Evolutionary conservation across 2,329 filamentous ascomycete genomes (phyloP).

Genomic region (Fusarium paranaense): DNA sequence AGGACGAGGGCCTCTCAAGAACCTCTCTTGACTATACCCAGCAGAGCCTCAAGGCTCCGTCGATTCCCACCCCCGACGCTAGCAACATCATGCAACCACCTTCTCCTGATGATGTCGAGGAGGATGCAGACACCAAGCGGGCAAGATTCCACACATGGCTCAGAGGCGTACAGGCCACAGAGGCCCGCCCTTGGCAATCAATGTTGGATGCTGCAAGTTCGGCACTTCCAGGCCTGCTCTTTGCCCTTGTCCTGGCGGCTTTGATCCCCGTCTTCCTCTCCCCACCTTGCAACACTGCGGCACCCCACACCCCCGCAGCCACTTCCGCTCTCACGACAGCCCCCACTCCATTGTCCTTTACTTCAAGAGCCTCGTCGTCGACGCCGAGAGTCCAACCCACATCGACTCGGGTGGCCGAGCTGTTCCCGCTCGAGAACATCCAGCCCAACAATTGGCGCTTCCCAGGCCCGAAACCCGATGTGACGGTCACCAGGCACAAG

Average conservation of each 20-base stretch:
- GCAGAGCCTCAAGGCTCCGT: conserved; percentile 59
- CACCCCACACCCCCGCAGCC: conserved; percentile 43
- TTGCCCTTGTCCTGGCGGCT: conserved; percentile 38
- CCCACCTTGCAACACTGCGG: conserved; percentile 30
- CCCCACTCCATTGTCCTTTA: conserved; percentile 33
- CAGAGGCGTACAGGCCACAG: conserved; percentile 24
- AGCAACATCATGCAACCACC: conserved; percentile 42
- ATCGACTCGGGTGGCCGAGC: conserved; percentile 38
- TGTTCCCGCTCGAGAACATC: conserved; percentile 47
- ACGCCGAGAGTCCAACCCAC: conserved; percentile 21
- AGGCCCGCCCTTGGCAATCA: conserved; percentile 21
- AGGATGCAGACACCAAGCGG: conserved; percentile 17
- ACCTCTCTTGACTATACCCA: conserved; percentile 63
- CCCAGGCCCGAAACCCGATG: conserved; percentile 46
- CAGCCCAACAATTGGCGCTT: conserved; percentile 51
- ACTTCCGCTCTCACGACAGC: conserved; percentile 41
- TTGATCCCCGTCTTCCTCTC: conserved; percentile 45
- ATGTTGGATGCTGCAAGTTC: conserved; percentile 31
- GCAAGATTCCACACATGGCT: conserved; percentile 24
- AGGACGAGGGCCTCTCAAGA: conserved; percentile 55
- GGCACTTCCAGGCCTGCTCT: conserved; percentile 41
- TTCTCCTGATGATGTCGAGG: conserved; percentile 12
- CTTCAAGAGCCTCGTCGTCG: conserved; percentile 34
- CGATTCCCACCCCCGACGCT: conserved; percentile 52
- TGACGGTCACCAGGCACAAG: conserved; percentile 50